phyloP scores from a whole-genome alignment of 495 filamentous ascomycete genomes.

The Trichoderma erinaceum region DNA sequence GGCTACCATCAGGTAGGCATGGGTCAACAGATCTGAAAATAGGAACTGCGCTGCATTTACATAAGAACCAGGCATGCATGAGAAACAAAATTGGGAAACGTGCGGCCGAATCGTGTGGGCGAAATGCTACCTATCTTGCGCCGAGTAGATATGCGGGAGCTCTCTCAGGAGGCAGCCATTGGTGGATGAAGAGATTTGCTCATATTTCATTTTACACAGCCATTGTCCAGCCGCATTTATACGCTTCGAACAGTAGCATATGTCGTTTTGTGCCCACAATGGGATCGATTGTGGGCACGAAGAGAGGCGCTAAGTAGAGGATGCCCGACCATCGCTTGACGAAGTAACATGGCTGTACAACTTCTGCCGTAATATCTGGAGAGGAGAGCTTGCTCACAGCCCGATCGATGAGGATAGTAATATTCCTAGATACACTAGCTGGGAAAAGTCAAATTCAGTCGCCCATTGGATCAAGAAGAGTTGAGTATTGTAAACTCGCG shows the following conservation, averaged over 20 bases:
- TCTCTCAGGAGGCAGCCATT: background rate
- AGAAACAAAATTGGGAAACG: background rate
- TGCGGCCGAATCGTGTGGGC: background rate
- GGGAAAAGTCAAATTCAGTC: background rate
- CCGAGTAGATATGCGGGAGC: background rate
- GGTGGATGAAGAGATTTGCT: background rate
- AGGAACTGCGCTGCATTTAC: background rate
- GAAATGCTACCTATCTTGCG: background rate
- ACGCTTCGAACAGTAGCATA: background rate
- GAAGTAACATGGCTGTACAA: background rate
- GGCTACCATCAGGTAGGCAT: background rate
- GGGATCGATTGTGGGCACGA: constrained; percentile 2
- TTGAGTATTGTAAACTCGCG: background rate
- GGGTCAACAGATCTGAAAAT: background rate
- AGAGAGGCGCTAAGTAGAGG: background rate
- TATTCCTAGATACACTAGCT: background rate
- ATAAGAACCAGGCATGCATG: no score
- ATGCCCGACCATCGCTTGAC: background rate
- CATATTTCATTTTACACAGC: background rate
- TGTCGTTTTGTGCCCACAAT: background rate
- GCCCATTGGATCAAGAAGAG: background rate
- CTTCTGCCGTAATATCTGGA: background rate
- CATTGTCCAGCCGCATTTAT: background rate
- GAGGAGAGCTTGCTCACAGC: background rate
- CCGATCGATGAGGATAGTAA: no score